These are phyloP conservation scores for Keqinozyma sinolaborantium DNA, from an alignment of 1,139 yeast species.

Conservation along the genomic window DNA sequence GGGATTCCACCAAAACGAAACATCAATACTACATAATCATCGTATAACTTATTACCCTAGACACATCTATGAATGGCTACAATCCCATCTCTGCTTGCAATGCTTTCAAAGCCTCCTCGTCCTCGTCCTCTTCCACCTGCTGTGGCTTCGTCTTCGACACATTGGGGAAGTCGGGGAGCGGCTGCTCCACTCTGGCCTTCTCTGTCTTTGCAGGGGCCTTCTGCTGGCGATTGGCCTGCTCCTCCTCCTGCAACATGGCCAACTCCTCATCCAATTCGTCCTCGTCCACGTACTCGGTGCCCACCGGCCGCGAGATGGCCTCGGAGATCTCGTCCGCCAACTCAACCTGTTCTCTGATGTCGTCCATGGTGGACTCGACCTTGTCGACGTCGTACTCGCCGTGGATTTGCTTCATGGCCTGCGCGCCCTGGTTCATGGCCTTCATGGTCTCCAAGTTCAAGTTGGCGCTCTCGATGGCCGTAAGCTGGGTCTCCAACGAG, in stretches of 20 bases:
- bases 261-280: constrained; percentile 90
- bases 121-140: constrained; percentile 68
- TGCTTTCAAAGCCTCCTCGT: constrained; percentile 86
- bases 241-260: constrained; percentile 84
- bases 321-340: constrained; percentile 93
- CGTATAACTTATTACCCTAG: constrained; percentile 1
- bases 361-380: constrained; percentile 98
- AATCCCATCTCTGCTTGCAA: constrained; percentile 95
- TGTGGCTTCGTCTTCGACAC: constrained; percentile 38
- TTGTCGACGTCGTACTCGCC: constrained; percentile 94
- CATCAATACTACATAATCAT: constrained; percentile 1
- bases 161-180: constrained; percentile 48
- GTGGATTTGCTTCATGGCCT: constrained; percentile 94
- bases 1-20: constrained; percentile 1
- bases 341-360: constrained; percentile 94
- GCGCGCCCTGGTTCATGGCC: constrained; percentile 97
- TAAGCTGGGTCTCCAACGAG: constrained; percentile 82
- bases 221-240: constrained; percentile 33
- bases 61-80: constrained; percentile 20
- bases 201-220: constrained; percentile 14
- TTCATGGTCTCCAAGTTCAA: constrained; percentile 96
- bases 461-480: constrained; percentile 91
- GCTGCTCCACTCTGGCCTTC: constrained; percentile 15
- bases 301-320: constrained; percentile 90
- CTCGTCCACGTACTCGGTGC: constrained; percentile 70